A percentile compares a stretch with the other conserved stretches of the same genome.
These are phyloP conservation scores for Podila minutissima DNA, from an alignment of 192 early-diverging fungal species.

Conservation along the genomic window DNA sequence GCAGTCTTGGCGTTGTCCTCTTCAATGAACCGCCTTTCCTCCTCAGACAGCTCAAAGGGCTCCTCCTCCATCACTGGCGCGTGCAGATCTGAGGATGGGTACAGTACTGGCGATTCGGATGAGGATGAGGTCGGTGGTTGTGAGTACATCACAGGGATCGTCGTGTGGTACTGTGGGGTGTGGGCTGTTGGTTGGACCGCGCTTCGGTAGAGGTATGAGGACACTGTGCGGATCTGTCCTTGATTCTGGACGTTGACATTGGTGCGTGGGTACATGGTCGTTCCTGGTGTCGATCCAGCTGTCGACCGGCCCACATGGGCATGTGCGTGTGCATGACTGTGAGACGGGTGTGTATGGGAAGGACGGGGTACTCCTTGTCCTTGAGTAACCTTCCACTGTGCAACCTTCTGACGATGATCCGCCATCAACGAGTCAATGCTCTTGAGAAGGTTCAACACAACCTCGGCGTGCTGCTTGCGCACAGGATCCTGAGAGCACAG, in stretches of 20 bases:
- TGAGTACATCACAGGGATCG: no score
- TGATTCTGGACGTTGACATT: conserved; percentile 33
- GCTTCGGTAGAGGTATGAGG: conserved; percentile 38
- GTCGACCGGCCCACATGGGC: not conserved
- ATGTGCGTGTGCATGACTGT: not conserved
- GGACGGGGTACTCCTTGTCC: not conserved
- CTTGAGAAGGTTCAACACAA: conserved; percentile 33
- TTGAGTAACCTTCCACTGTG: conserved; percentile 13
- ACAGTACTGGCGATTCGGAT: conserved; percentile 23
- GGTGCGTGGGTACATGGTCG: conserved; percentile 14
- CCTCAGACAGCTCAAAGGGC: conserved; percentile 45
- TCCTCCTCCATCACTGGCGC: conserved; percentile 7
- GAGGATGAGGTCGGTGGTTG: conserved; percentile 4
- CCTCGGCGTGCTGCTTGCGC: conserved; percentile 37
- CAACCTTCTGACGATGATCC: conserved; percentile 29
- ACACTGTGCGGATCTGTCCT: conserved; percentile 46
- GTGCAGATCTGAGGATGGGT: conserved; percentile 27
- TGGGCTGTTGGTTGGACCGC: conserved; percentile 14
- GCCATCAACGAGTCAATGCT: conserved; percentile 36
- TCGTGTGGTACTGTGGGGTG: no score
- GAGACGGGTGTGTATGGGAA: not conserved
- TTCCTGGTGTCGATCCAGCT: not conserved
- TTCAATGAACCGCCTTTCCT: conserved; percentile 48
- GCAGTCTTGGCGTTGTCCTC: conserved; percentile 40
- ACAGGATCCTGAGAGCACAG: conserved; percentile 35